Base-by-base conservation (phyloP, 225 moss, liverwort and hornwort genomes). In the Sphagnum contortum region DNA sequence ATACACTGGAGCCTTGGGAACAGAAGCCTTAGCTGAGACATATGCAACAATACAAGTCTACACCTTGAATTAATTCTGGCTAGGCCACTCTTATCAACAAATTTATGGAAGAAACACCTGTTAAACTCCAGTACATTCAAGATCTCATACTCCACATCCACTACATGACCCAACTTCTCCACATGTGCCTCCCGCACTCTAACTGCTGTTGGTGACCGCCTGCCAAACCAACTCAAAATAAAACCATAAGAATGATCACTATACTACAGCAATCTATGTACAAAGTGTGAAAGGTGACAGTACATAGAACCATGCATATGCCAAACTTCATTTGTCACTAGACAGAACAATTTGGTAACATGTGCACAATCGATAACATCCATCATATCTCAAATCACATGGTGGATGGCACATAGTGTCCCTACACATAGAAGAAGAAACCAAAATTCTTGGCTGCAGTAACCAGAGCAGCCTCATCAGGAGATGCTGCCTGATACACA, bases 401-500 rank as follows among this genome's bases (percentile, higher is more conserved):
- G 29, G 29, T 29, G 29, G 29, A 29, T 29, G 29, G 29, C 29
- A 29, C 29, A 29, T 29, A 29, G 29, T 29, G 29, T 0, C 29
- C 87, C 72, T 80, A 90, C 90, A 80, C 85, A 72, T 91, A 88
- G 75, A 94, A 94, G 74, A 91, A 94, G 68, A 94, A 94, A 8
- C 94, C 94, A 60, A 94, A 94, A 50, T 89, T 89, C 64, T 94
- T 94, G 46, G 94, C 91, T 12, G 94, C 94, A 50, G 87, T 77
- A 61, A 94, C 94, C 62, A 94, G 87, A 55, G 94, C 94, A 68
- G 94, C 87, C 69, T 94, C 94, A 67, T 94, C 94, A 67, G 94
- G 94, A 10, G 94, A 94, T 59, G 94, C 94, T 71, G 94, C 94
- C 68, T 91, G 94, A 61, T 94, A 94, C 12, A 80, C 81, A 46